Percentiles rank a stretch among this genome's conserved stretches.
Conservation (phyloP, 305 asterid genomes). For the Rubia occidens region DNA sequence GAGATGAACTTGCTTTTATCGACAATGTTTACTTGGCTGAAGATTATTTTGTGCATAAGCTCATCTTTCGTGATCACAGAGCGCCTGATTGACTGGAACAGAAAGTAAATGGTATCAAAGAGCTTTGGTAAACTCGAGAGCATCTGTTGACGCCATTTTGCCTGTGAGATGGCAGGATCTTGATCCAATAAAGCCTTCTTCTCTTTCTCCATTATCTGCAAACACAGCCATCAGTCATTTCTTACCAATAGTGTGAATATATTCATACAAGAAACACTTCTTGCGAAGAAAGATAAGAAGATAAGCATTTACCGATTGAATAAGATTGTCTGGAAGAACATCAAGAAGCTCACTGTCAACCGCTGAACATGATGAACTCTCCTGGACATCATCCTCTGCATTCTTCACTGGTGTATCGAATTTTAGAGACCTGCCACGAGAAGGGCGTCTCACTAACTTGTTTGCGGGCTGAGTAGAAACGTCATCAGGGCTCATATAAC, state of each 20-base stretch:
- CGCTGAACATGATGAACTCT: conserved; percentile 16
- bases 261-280: neutral
- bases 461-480: conserved; percentile 31
- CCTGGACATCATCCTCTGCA: conserved; percentile 23
- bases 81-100: conserved; percentile 53
- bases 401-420: conserved; percentile 70
- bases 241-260: neutral
- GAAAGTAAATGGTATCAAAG: conserved; percentile 49
- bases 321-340: conserved; percentile 50
- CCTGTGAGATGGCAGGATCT: conserved; percentile 81
- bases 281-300: neutral
- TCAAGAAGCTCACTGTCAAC: conserved; percentile 33
- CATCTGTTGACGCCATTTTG: conserved; percentile 58
- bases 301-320: conserved; percentile 50
- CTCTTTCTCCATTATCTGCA: conserved; percentile 74
- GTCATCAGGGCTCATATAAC: conserved; percentile 58
- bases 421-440: conserved; percentile 53
- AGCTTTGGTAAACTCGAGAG: conserved; percentile 61
- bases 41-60: conserved; percentile 44
- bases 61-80: conserved; percentile 67
- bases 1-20: conserved; percentile 44
- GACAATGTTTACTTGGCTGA: conserved; percentile 33
- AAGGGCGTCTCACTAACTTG: conserved; percentile 55
- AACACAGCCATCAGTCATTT: neutral
- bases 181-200: conserved; percentile 34